Evolutionary conservation across 306 rosid genomes (phyloP), one percentile per base, ranked within the genome.

Genomic region (Vigna unguiculata): DNA sequence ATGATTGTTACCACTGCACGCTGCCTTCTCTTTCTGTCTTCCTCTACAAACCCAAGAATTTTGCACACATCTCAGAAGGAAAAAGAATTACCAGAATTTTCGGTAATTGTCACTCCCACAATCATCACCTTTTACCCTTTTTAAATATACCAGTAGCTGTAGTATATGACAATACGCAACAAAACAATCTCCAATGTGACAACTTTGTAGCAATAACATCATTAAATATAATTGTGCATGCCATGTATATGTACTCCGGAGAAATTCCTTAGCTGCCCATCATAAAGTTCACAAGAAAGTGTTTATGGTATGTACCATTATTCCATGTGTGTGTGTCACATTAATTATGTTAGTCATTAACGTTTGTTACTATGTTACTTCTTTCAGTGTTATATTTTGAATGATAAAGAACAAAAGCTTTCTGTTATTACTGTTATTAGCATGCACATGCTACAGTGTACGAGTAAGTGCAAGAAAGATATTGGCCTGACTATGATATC

Each of bases 1-100:
- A 93, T 93, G 86, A 93, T 93, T 80, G 24, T 83, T 78, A 73
- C 80, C 65, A 70, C 72, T 69, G 97, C 98, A 93, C 97, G 98
- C 97, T 71, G 75, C 28, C 48, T 62, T 54, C 57, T 21, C 70
- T 81, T 53, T 58, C 66, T 73, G 34, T 71, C 71, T 74, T 71
- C 43, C 80, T 78, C 54, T 69, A 57, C 83, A 72, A 75, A 72
- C 83, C 83, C 83, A 32, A 36, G 73, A 78, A 58, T 74, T 78
- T 82, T 88, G 59, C 87, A 83, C 91, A 87, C 88, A 81, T 83
- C 81, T 82, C 86, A 61, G 80, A 86, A 87, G 81, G 47, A 73
- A 52, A 87, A 71, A 59, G 65, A 89, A 81, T 49, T 66, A 55
- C 80, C 92, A 62, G 57, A 76, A 77, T 85, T 88, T 82, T 83